Evolutionary conservation across 768 basidiomycete species (phyloP), one percentile per base, ranked within the genome.

Genomic region (Agaricus blazei): DNA sequence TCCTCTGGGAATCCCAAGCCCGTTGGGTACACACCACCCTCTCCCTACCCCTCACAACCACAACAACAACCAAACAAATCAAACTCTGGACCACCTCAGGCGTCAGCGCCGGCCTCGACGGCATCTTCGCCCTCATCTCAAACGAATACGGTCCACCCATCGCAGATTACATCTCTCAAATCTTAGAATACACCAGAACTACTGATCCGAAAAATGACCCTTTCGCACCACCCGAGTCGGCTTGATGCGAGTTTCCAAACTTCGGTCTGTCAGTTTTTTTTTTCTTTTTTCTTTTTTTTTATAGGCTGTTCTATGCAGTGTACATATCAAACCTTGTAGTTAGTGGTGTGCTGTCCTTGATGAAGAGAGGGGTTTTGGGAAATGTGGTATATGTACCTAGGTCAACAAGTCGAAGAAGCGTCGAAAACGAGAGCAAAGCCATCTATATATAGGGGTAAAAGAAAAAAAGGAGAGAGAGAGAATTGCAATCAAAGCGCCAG

Each of bases 21-120:
- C 67, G 78, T 12, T 80, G 77, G 78, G 75, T 79, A 15, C 24
- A 46, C 7, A 55, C 54, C 6, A 46, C 48, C 19, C 29, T 55
- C n/a, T 5, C 28, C 5, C 26, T 55, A 19, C 54, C 54, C 48
- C 27, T 54, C 15, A 19, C 38, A 8, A 14, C 3, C 9, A 36
- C 26, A 15, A 23, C 24, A 6, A 14, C 42, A 4, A 23, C 7
- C 0, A 71, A 70, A 1, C 74, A 76, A 60, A 77, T 72, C 8
- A 78, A 79, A 56, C 64, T 78, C 23, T 79, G 77, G 76, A 74
- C 75, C 3, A 72, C 75, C 5, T 76, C 76, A 0, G 79, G 79
- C 0, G 71, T 79, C 28, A 73, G 68, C 51, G 76, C 78, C 29
- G 77, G 77, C n/a, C 66, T 72, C 23, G 75, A 76, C 60, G 62